These are phyloP conservation scores for Cyphellophora attinorum DNA, from an alignment of 2,329 filamentous ascomycete genomes.

Conservation along the genomic window DNA sequence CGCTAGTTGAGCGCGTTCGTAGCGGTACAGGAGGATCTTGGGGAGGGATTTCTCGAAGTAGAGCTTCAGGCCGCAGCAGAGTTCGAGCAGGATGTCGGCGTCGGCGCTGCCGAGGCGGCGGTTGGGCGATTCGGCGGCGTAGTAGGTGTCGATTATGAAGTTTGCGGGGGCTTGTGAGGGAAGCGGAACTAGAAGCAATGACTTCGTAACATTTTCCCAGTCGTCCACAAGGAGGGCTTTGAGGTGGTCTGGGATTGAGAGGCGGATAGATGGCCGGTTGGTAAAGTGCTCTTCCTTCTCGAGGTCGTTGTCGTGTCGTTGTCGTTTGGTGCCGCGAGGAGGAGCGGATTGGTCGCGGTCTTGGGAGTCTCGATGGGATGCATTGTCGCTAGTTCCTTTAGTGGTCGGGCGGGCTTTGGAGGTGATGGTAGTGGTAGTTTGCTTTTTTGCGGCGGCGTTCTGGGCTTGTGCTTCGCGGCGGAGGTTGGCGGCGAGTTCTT, in stretches of 20 bases:
- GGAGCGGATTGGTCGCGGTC: constrained; percentile 34
- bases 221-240: constrained; percentile 93
- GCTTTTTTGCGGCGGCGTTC: constrained; percentile 19
- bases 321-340: constrained; percentile 33
- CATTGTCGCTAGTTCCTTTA: constrained; percentile 29
- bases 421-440: constrained; percentile 17
- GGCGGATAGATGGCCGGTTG: constrained; percentile 71
- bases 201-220: constrained; percentile 98
- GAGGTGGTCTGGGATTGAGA: constrained; percentile 77
- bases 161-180: constrained; percentile 68
- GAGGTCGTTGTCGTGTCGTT: constrained; percentile 36
- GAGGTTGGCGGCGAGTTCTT: constrained; percentile 61
- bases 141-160: constrained; percentile 72
- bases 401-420: constrained; percentile 19
- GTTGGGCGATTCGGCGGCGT: constrained; percentile 57
- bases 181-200: constrained; percentile 76
- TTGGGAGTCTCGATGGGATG: constrained; percentile 35
- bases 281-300: constrained; percentile 77
- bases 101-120: constrained; percentile 59
- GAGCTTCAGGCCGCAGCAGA: constrained; percentile 73
- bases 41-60: constrained; percentile 91
- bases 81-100: constrained; percentile 80
- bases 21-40: constrained; percentile 84
- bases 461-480: constrained; percentile 29
- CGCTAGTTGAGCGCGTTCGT: constrained; percentile 78